Base-by-base conservation (phyloP, 345 rosid genomes). In the Eutrema heterophyllum region DNA sequence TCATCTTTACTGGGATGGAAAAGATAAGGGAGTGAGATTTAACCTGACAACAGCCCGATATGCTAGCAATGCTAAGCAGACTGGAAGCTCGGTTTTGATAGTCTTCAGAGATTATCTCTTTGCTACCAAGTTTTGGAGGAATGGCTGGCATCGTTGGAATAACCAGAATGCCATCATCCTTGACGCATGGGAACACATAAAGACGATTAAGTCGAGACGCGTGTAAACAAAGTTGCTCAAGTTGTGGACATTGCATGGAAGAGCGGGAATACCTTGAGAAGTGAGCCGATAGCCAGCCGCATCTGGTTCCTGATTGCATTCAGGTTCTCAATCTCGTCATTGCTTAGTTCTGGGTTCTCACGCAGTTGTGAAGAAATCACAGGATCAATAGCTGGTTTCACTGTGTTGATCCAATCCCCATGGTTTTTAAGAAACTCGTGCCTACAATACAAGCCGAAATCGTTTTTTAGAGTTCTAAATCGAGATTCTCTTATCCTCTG, bases 1-100 rank as follows among this genome's bases (percentile, higher is more conserved):
- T 58, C 68, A 49, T 65, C 55, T 41, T 59, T 48, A 75, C 63
- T 44, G 5, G 46, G 21, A 65, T 38, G 12, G 29, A 44, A 44
- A 56, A 30, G 67, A 70, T 54, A 26, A 67, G 65, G 79, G 33
- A 36, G 67, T 27, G 69, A 66, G 63, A 68, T 35, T 6, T 62
- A 64, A 94, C 99, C 98, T 95, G 98, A 78, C 99, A 95, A 80
- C 98, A 95, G 61, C 98, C 99, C 1, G 98, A 95, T 51, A 95
- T 67, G 75, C 98, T 92, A 66, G 98, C 93, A 69, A 95, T 84
- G 81, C 98, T 90, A 78, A 88, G 78, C 53, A 96, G 86, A 81
- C 90, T 82, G 67, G 75, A 83, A 68, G 78, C 75, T 52, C 77
- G 62, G 67, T 61, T 83, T 75, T 83, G 88, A 84, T 87, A 92